Base-by-base conservation (phyloP, 139 green algal species). In the Edaphochlamys debaryana region DNA sequence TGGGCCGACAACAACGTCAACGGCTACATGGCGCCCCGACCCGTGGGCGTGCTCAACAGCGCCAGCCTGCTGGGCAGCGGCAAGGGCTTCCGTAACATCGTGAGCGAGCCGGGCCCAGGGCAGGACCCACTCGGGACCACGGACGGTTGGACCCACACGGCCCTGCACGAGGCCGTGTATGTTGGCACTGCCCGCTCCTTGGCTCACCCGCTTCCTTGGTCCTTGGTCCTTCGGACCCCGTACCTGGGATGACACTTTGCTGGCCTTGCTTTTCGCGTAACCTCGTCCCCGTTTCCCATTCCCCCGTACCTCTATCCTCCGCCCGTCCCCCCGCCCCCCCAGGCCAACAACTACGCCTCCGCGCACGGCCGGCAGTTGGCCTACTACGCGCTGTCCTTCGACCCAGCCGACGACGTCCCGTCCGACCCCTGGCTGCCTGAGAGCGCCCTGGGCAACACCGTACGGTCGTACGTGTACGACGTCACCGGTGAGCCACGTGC, bases 301-400 rank as follows among this genome's bases (percentile, higher is more conserved):
- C n/a, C n/a, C n/a, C n/a, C 50, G 4, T 29, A 6, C 4, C 2
- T 25, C n/a, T 7, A 2, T 36, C 3, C 3, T 67, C 13, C 8
- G 4, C 30, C 15, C 60, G 1, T 38, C 60, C 60, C 34, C 60
- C 60, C n/a, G 23, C 60, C n/a, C 23, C 60, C n/a, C 23, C n/a
- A 37, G 23, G 70, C 30, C 30, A 67, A 79, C 70, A 79, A 79
- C 70, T 79, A 79, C 60, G 70, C 45, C 30, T 67, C 70, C 29
- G 70, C 70, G 5, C 70, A 79, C 48, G 60, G 58, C 3, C 58
- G 70, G 22, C 40, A 82, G 32, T 25, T 82, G 60, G 75, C 58
- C 25, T 82, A 82, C 75, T 71, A 71, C 13, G 75, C 75, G 36
- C 60, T 82, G n/a, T 58, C 32, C 20, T 45, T 82, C 45, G 75